Evolutionary conservation across 495 filamentous ascomycete species (phyloP).

Genomic region (Penicillium macrosclerotiorum): DNA sequence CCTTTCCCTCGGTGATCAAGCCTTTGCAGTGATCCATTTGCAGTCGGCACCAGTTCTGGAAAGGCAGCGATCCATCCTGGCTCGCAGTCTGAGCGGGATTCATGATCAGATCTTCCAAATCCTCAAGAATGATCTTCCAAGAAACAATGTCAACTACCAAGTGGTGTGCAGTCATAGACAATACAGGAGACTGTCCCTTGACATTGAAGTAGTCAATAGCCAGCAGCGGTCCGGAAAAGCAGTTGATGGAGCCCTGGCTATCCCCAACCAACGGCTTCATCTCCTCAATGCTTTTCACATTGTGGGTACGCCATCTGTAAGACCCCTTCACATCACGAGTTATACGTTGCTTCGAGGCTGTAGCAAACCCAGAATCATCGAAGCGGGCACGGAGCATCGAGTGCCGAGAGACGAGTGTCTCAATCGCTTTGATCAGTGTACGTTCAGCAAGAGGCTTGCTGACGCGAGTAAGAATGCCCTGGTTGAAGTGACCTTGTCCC

Average conservation of each 20-base stretch:
- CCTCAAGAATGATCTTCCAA: conserved; percentile 65
- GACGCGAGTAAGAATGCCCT: conserved; percentile 62
- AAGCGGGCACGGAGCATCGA: conserved; percentile 76
- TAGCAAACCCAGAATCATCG: conserved; percentile 22
- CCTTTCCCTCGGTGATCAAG: conserved; percentile 23
- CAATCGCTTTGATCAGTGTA: conserved; percentile 52
- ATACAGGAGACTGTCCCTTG: conserved; percentile 35
- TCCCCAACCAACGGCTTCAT: conserved; percentile 30
- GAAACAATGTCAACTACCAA: conserved; percentile 69
- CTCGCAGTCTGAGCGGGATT: conserved; percentile 33
- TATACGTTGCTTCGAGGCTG: conserved; percentile 36
- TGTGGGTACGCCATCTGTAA: conserved; percentile 33
- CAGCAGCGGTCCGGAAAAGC: conserved; percentile 42
- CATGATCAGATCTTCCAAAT: conserved; percentile 62
- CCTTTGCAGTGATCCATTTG: conserved; percentile 41
- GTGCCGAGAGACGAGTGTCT: conserved; percentile 60
- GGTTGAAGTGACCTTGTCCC: conserved; percentile 68
- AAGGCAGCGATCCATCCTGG: conserved; percentile 50
- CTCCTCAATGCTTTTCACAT: conserved; percentile 16
- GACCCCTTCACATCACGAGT: conserved; percentile 37
- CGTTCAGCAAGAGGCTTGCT: conserved; percentile 45
- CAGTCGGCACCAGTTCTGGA: conserved; percentile 59
- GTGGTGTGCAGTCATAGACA: conserved; percentile 69
- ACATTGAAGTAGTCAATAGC: conserved; percentile 50
- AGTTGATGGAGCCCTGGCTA: conserved; percentile 46